Base-by-base conservation (phyloP, 1,284 basidiomycete species). In the Leccinum pachyderme region DNA sequence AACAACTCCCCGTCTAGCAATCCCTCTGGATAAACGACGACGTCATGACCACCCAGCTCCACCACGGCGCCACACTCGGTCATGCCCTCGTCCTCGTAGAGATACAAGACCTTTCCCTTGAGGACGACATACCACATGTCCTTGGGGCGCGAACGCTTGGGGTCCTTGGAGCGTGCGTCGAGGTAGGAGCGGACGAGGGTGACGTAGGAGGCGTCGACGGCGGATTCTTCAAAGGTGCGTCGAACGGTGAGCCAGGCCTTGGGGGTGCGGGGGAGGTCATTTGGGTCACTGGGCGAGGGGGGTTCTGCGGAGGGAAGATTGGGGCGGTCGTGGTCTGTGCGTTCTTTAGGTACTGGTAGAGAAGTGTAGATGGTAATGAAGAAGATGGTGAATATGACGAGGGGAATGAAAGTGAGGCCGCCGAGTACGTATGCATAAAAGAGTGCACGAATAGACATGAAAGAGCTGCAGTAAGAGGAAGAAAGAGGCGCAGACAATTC, bases 21-120 rank as follows among this genome's bases (percentile, higher is more conserved):
- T 22, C 82, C 83, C 62, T 87, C 86, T 12, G 89, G 88, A 68
- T 81, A 90, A 43, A 96, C 76, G 25, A 79, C 73, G 39, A 95
- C 87, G 49, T 87, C 80, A 70, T 93, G 89, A 8, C 83, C 74
- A 48, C 84, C 77, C 49, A 97, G 74, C 68, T 94, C 87, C 49
- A 98, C 82, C 11, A 86, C 93, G 3, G 87, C 91, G 63, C 89
- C 87, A 72, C 91, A 93, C 64, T 96, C 93, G 45, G 81, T 81
- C 84, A 91, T 90, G 27, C 78, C 79, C 72, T 95, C 91, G 72
- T 94, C 90, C 70, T 95, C 91, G 73, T 96, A 96, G 22, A 98
- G 76, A 71, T 93, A 97, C 24, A 98, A 76, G 33, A 95, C 86
- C 62, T 83, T 87, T 45, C 91, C 91, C 78, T 95, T 96, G 66